Evolutionary conservation across 1,284 basidiomycete species (phyloP), one percentile per base, ranked within the genome.

Genomic region (Cutaneotrichosporon spelunceum): DNA sequence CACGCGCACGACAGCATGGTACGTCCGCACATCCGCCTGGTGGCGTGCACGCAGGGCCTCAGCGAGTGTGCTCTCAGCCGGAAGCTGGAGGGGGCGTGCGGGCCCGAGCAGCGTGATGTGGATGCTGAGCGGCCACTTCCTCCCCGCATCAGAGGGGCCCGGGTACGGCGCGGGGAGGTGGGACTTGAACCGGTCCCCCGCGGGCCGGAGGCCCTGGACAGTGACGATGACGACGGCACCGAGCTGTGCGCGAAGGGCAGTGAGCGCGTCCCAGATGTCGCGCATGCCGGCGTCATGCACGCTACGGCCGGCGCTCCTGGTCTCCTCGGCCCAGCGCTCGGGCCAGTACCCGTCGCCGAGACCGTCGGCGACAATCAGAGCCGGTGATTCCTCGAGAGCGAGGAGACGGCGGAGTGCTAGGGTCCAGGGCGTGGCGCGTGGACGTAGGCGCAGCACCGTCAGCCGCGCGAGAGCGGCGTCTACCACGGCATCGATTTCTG

Each of bases 101-200:
- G 59, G 65, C 6, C 75, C 74, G 4, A 55, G 34, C 3, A 75
- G 54, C 8, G 71, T 72, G 57, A 78, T 63, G 62, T 78, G 73
- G 34, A 74, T 67, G 34, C 70, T 75, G 49, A 78, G 56, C 30
- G 70, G 70, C 72, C 72, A 72, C 27, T 33, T 33, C 14, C 29
- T 13, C 21, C 33, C 11, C 14, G 24, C 21, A 0, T 48, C 58
- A 30, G 49, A 27, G 39, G 26, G 23, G 11, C 11, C 39, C 39
- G 78, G 77, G 39, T 71, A 79, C 6, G 77, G 77, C 4, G 65
- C 34, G 5, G 76, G 73, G 1, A 79, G 66, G 57, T 78, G 75
- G 1, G 75, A 60, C 8, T 69, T 66, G 67, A 66, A 78, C 59
- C 71, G 71, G 7, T 61, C 61, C 30, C 65, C 53, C 13, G 64